These are phyloP conservation scores for Moelleriella libera DNA, from an alignment of 2,329 filamentous ascomycete genomes.

Conservation along the genomic window DNA sequence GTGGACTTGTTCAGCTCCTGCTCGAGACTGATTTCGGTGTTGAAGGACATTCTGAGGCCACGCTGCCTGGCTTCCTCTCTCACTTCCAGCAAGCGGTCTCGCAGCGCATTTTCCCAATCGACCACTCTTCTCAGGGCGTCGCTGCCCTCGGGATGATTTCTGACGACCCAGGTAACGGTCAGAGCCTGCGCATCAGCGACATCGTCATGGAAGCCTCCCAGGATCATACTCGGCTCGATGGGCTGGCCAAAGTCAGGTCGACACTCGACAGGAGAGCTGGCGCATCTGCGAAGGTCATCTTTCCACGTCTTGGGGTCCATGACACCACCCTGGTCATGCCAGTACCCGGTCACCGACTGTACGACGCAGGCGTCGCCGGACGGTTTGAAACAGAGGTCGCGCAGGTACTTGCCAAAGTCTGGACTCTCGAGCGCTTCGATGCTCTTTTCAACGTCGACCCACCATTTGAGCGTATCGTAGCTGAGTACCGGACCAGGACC, in stretches of 20 bases:
- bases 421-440: slow-evolving; percentile 59
- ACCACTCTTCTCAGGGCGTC: slow-evolving; percentile 58
- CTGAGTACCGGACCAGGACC: slow-evolving; percentile 65
- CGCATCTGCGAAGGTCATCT: slow-evolving; percentile 56
- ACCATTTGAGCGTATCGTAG: slow-evolving; percentile 84
- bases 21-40: slow-evolving; percentile 86
- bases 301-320: slow-evolving; percentile 46
- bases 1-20: slow-evolving; percentile 95
- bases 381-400: slow-evolving; percentile 90
- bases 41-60: slow-evolving; percentile 83
- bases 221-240: slow-evolving; percentile 68
- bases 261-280: slow-evolving; percentile 68
- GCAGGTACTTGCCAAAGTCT: slow-evolving; percentile 52
- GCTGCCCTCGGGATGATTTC: slow-evolving; percentile 66
- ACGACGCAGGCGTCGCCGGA: slow-evolving; percentile 80
- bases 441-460: slow-evolving; percentile 77
- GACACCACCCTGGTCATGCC: slow-evolving; percentile 40
- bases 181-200: slow-evolving; percentile 65
- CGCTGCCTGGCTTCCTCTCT: slow-evolving; percentile 66
- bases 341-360: slow-evolving; percentile 86
- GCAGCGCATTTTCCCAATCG: slow-evolving; percentile 78
- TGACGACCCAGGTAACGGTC: slow-evolving; percentile 88
- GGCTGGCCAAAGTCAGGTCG: slow-evolving; percentile 83
- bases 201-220: slow-evolving; percentile 64
- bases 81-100: slow-evolving; percentile 57